Evolutionary conservation across 164 flowering plant genomes (phyloP), one percentile per base, ranked within the genome.

Genomic region (Vitis rupestris): DNA sequence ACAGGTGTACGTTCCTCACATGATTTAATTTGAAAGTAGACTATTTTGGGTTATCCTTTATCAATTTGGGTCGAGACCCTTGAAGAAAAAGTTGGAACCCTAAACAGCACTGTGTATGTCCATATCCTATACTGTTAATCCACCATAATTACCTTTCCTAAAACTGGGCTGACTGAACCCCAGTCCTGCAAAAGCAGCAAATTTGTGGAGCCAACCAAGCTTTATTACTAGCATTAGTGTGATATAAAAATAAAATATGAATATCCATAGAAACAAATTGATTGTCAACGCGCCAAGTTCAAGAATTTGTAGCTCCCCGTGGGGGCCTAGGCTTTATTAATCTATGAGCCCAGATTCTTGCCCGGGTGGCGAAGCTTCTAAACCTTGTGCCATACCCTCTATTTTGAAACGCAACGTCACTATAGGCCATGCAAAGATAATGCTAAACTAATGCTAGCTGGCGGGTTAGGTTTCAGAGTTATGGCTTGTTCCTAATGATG

Each of bases 291-390:
- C 78, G 71, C 79, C 68, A 70, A 4, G 14, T 64, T 68, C 70
- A 10, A 65, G 68, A 49, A 37, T 50, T 61, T 8, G 29, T 64
- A 66, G 70, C 68, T 69, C 51, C 23, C 19, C 69, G n/a, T 65
- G 8, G 29, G 23, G 37, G 63, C 72, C 51, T 48, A 13, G 63
- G 52, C 7, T 37, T 37, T 52, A 63, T 69, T 70, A 62, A 49
- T 67, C 47, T 66, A 61, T 1, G 54, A 54, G 69, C 56, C 62
- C 44, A 78, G 84, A 83, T 81, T 82, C 80, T 72, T 73, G 76
- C 69, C 74, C 51, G 64, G 64, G 71, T 13, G 60, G 62, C 75
- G 88, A 85, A 85, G 79, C 82, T 85, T 83, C 89, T 77, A 85
- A 80, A 78, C 79, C 71, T 72, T 75, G 77, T 67, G 80, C 71